Evolutionary conservation across 2,329 filamentous ascomycete genomes (phyloP), one percentile per base, ranked within the genome.

Genomic region (Alternaria hordeiaustralica): DNA sequence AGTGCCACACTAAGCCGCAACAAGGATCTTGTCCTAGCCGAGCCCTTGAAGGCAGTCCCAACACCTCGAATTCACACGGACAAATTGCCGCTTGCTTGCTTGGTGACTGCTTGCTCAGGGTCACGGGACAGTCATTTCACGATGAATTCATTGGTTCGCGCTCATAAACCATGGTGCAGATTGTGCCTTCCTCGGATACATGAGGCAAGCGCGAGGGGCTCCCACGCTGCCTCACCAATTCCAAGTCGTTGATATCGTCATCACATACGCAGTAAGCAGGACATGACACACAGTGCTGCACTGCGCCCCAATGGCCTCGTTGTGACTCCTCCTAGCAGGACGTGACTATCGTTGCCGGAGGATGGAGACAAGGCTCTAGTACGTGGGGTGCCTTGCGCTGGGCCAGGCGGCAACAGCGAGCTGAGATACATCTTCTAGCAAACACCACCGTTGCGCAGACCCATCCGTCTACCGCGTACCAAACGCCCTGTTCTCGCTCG

Each of bases 1-100:
- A 71, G 71, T 71, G 71, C 65, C 61, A 67, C 66, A 62, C 66
- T 71, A 65, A 65, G 63, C 63, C 63, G 56, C 63, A 65, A 65
- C 60, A 59, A 63, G 62, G 62, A 63, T 65, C 41, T 43, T 55
- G 50, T 20, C 59, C 58, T 65, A 65, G 63, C 63, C 63, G 63
- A 65, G 63, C 60, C 60, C 25, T 63, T 21, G 60, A 46, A 54
- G 26, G n/a, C 60, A 44, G 47, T 23, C 63, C 55, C 63, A 65
- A 63, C 63, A 63, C 51, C 28, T 51, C 28, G 55, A 43, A 9
- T 43, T 25, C 20, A 36, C 60, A 60, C 57, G 49, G 15, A 46
- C 43, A 28, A 20, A 30, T 9, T 25, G 7, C 13, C 33, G 45
- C 33, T 51, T 41, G 46, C 44, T n/a, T 33, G 36, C 15, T 50